Evolutionary conservation across 495 filamentous ascomycete genomes (phyloP).

Genomic region (Daldinia loculata): DNA sequence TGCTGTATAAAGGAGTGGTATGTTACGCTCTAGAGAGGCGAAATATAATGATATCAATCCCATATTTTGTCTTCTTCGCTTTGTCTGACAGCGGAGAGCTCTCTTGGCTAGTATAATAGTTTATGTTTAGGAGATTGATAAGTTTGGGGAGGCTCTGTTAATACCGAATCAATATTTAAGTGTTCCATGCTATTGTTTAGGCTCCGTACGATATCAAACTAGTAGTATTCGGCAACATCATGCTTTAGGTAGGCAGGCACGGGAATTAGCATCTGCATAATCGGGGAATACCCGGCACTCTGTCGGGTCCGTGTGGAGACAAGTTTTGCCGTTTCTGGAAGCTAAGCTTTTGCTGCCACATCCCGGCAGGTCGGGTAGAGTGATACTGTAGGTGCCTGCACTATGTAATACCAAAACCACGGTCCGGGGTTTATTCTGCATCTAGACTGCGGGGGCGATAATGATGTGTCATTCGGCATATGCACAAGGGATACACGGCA

Average conservation of each 20-base stretch:
- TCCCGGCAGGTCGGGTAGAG: background rate
- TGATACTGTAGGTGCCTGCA: background rate
- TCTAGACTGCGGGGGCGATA: background rate
- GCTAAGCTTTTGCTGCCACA: background rate
- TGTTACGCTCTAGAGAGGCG: background rate
- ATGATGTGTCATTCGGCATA: background rate
- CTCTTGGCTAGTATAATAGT: background rate
- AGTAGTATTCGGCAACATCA: too few relatives aligned
- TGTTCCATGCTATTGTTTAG: background rate
- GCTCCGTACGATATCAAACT: background rate
- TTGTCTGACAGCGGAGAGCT: background rate
- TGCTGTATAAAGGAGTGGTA: constrained; percentile 1
- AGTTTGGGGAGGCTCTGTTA: background rate
- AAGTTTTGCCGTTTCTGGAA: background rate
- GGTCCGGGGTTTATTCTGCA: background rate
- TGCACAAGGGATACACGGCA: background rate
- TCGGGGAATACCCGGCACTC: background rate
- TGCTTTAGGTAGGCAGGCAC: background rate
- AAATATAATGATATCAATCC: background rate
- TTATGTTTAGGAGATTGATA: background rate
- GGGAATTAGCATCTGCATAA: background rate
- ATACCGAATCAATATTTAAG: background rate
- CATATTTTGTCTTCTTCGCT: background rate
- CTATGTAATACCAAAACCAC: background rate
- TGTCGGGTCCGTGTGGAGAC: background rate